Evolutionary conservation across 192 early-diverging fungal species (phyloP).

Genomic region (Entomortierella beljakovae): DNA sequence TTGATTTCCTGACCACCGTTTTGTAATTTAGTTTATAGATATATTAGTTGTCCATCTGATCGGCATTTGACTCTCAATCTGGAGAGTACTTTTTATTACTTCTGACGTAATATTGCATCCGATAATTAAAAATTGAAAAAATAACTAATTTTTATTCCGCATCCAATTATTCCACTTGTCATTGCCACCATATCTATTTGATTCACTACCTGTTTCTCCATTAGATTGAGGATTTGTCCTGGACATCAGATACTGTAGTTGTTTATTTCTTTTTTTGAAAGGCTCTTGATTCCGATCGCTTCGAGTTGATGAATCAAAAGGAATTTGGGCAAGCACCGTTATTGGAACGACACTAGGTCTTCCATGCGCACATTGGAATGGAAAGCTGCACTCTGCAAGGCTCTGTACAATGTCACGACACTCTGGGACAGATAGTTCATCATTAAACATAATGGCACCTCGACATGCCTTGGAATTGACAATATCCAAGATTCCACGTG

Average conservation of each 20-base stretch:
- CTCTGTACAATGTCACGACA: slow-evolving; percentile 66
- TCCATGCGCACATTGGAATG: slow-evolving; percentile 78
- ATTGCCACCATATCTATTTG: background rate
- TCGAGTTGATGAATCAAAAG: background rate
- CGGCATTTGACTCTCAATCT: too few species aligned
- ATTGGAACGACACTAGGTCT: slow-evolving; percentile 41
- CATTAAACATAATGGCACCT: slow-evolving; percentile 83
- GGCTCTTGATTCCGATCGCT: background rate
- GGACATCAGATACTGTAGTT: background rate
- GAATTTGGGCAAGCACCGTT: slow-evolving; percentile 7
- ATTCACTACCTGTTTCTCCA: background rate
- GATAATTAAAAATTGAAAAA: too few species aligned
- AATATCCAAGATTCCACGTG: slow-evolving; percentile 73
- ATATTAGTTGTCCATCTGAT: too few species aligned
- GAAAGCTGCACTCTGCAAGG: slow-evolving; percentile 65
- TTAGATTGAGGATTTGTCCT: background rate
- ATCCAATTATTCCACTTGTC: too few species aligned
- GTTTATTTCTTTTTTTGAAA: background rate
- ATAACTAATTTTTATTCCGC: background rate
- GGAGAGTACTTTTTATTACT: too few species aligned
- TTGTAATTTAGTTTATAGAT: too few species aligned
- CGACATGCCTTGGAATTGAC: slow-evolving; percentile 82
- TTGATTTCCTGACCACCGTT: too few species aligned
- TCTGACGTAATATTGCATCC: too few species aligned
- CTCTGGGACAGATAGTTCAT: slow-evolving; percentile 57